Conservation (phyloP, 2,329 filamentous ascomycete genomes). For the Penicillium thymicola region DNA sequence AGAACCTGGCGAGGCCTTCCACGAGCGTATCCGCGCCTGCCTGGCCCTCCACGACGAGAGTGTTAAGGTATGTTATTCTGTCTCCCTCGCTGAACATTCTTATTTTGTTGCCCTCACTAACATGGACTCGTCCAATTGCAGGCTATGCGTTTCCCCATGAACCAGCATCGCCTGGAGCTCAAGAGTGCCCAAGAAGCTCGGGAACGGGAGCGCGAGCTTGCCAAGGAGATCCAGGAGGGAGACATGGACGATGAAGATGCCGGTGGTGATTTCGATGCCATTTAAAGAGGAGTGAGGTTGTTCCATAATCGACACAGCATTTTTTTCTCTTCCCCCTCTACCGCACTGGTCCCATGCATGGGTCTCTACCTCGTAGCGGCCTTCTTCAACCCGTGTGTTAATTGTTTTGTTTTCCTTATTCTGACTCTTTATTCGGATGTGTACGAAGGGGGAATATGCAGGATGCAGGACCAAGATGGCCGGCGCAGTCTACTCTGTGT, state of each 20-base stretch:
- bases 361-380: slow-evolving; percentile 18
- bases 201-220: slow-evolving; percentile 92
- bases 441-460: slow-evolving; percentile 28
- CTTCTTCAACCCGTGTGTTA: slow-evolving; percentile 28
- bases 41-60: slow-evolving; percentile 93
- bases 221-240: slow-evolving; percentile 97
- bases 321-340: slow-evolving; percentile 7
- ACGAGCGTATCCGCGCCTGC: slow-evolving; percentile 91
- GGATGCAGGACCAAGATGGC: slow-evolving; percentile 27
- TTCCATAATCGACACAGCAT: slow-evolving; percentile 22
- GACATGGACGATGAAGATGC: slow-evolving; percentile 96
- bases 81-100: not conserved
- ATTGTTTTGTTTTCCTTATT: slow-evolving; percentile 22
- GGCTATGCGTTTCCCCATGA: slow-evolving; percentile 99
- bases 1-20: slow-evolving; percentile 95
- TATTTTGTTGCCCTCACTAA: slow-evolving; percentile 26
- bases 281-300: slow-evolving; percentile 55
- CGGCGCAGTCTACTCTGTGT: slow-evolving; percentile 25
- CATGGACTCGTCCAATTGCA: slow-evolving; percentile 34
- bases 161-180: slow-evolving; percentile 92
- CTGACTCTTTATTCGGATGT: slow-evolving; percentile 22
- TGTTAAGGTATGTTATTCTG: slow-evolving; percentile 70
- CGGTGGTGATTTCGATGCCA: slow-evolving; percentile 91
- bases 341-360: slow-evolving; percentile 15
- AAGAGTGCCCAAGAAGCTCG: slow-evolving; percentile 99